phyloP scores from a whole-genome alignment of 768 basidiomycete species.

The Rhodosporidiobolus sp. region DNA sequence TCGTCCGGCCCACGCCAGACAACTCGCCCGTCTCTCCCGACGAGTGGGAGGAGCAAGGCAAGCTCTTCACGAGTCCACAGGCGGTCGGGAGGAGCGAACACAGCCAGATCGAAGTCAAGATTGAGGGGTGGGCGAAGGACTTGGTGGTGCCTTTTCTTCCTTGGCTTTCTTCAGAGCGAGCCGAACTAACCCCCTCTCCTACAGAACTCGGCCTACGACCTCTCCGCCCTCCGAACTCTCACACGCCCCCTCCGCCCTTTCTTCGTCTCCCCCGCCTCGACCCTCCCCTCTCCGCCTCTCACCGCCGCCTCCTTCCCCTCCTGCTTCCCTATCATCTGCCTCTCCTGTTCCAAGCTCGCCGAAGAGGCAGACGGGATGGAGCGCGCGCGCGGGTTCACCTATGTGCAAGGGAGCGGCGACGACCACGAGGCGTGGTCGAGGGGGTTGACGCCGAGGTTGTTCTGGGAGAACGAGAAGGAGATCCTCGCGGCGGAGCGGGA shows the following conservation, averaged over 20 bases:
- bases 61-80: conserved; percentile 20
- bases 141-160: conserved; percentile 58
- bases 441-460: conserved; percentile 69
- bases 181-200: not conserved
- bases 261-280: conserved; percentile 77
- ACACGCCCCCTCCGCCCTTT: conserved; percentile 70
- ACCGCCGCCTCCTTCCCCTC: conserved; percentile 33
- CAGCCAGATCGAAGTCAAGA: conserved; percentile 63
- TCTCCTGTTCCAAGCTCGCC: conserved; percentile 77
- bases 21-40: conserved; percentile 55
- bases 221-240: conserved; percentile 56
- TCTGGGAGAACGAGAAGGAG: conserved; percentile 60
- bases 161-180: not conserved
- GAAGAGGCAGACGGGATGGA: conserved; percentile 57
- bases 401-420: conserved; percentile 91
- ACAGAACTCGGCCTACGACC: conserved; percentile 67
- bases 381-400: conserved; percentile 70
- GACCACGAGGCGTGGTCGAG: conserved; percentile 53
- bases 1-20: conserved; percentile 11
- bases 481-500: conserved; percentile 57
- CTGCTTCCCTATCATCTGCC: conserved; percentile 72
- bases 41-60: conserved; percentile 40
- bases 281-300: conserved; percentile 53
- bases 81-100: conserved; percentile 62
- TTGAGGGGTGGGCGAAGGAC: conserved; percentile 67